phyloP scores from a whole-genome alignment of 2,329 filamentous ascomycete genomes.

The Paecilomyces niveus region DNA sequence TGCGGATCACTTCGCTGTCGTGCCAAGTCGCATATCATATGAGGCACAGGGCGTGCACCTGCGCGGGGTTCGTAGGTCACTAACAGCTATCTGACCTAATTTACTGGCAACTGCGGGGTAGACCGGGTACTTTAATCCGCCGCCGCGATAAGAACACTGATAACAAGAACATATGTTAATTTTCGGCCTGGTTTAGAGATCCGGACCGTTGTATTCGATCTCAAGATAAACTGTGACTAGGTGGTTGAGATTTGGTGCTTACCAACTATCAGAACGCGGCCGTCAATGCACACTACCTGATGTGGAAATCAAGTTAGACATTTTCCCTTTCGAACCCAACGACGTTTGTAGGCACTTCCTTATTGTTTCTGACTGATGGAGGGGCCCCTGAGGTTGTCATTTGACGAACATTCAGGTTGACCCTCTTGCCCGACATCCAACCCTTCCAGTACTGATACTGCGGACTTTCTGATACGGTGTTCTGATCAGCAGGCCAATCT shows the following conservation, averaged over 20 bases:
- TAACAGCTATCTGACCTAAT: too few relatives aligned
- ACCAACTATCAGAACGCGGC: neutral
- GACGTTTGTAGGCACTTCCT: neutral
- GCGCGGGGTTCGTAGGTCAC: too few relatives aligned
- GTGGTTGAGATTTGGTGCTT: neutral
- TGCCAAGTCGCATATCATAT: neutral
- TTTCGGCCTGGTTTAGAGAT: neutral
- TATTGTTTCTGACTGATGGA: neutral
- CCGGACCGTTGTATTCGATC: neutral
- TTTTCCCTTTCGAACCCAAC: neutral
- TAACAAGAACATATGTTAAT: neutral
- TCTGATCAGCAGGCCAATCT: slow-evolving; percentile 59
- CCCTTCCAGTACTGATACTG: slow-evolving; percentile 65
- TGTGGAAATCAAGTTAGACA: neutral
- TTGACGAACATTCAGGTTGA: slow-evolving; percentile 90
- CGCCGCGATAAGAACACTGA: neutral
- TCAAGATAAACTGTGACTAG: neutral
- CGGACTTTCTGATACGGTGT: slow-evolving; percentile 28
- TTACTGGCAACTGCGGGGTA: neutral
- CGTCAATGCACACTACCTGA: neutral
- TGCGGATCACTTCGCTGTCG: neutral
- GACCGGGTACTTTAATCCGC: neutral
- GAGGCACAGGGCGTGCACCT: too few relatives aligned
- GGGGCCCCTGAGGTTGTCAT: slow-evolving; percentile 54
- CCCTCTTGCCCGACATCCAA: slow-evolving; percentile 81